These are phyloP conservation scores for Macaranga tanarius DNA, from an alignment of 441 rosid species.

Conservation along the genomic window DNA sequence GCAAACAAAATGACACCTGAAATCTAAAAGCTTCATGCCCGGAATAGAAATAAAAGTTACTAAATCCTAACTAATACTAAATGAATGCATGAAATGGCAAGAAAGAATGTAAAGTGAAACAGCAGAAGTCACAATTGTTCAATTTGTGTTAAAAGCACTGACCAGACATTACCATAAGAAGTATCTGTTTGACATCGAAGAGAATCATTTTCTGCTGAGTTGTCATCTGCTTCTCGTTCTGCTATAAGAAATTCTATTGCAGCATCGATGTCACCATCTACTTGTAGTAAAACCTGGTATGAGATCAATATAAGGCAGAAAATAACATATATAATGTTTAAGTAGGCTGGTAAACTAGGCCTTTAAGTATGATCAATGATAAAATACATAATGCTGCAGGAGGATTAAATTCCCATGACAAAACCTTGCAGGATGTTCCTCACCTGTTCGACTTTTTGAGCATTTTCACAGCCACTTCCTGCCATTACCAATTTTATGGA, in stretches of 20 bases:
- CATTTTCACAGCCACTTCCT: conserved; percentile 68
- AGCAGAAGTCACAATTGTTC: conserved; percentile 2
- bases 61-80: background rate
- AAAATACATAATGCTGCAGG: background rate
- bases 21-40: background rate
- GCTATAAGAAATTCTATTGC: conserved; percentile 79
- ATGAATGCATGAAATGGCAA: background rate
- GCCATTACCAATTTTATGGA: conserved; percentile 72
- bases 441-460: conserved; percentile 74
- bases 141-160: conserved; percentile 27
- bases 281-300: conserved; percentile 67
- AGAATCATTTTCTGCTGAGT: conserved; percentile 32
- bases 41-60: background rate
- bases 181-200: conserved; percentile 33
- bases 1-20: background rate
- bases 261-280: conserved; percentile 76
- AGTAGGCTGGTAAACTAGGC: background rate
- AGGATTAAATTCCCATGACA: background rate
- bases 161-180: conserved; percentile 56
- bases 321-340: background rate
- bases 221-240: conserved; percentile 49
- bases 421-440: conserved; percentile 14
- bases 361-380: conserved; percentile 6
- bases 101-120: background rate
- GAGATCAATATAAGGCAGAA: conserved; percentile 21